Evolutionary conservation across 208 protist genomes (phyloP).

Genomic region (Leishmania braziliensis): DNA sequence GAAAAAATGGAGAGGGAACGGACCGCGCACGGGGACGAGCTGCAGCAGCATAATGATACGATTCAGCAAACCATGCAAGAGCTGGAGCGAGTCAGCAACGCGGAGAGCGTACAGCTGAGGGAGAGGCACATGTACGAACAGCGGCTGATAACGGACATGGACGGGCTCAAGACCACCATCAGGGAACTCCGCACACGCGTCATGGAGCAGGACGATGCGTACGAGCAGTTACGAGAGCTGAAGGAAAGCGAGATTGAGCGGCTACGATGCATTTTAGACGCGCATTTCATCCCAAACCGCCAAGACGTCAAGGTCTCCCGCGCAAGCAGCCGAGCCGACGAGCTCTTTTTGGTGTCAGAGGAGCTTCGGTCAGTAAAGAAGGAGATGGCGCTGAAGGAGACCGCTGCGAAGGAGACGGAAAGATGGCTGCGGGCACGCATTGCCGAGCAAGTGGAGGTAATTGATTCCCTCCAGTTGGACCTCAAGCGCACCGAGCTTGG

Average conservation of each 20-base stretch:
- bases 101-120: slow-evolving; percentile 19
- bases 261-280: slow-evolving; percentile 67
- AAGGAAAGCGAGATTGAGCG: slow-evolving; percentile 63
- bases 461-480: slow-evolving; percentile 71
- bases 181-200: slow-evolving; percentile 26
- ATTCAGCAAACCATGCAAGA: slow-evolving; percentile 37
- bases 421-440: slow-evolving; percentile 69
- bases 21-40: slow-evolving; percentile 38
- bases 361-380: slow-evolving; percentile 46
- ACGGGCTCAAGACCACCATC: slow-evolving; percentile 38
- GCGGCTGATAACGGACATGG: slow-evolving; percentile 52
- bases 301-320: slow-evolving; percentile 45
- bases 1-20: slow-evolving; percentile 58
- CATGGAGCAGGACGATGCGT: slow-evolving; percentile 33
- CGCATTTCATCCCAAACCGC: slow-evolving; percentile 81
- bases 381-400: slow-evolving; percentile 47
- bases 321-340: slow-evolving; percentile 28
- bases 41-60: slow-evolving; percentile 35
- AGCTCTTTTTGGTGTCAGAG: slow-evolving; percentile 44
- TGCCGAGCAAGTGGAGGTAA: slow-evolving; percentile 67
- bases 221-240: slow-evolving; percentile 31
- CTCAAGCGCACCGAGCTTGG: slow-evolving; percentile 42
- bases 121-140: slow-evolving; percentile 37
- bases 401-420: slow-evolving; percentile 69
- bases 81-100: slow-evolving; percentile 26